A percentile compares a stretch with the other conserved stretches of the same genome.
Evolutionary conservation across 345 rosid species (phyloP).

Genomic region (Linum tenue): DNA sequence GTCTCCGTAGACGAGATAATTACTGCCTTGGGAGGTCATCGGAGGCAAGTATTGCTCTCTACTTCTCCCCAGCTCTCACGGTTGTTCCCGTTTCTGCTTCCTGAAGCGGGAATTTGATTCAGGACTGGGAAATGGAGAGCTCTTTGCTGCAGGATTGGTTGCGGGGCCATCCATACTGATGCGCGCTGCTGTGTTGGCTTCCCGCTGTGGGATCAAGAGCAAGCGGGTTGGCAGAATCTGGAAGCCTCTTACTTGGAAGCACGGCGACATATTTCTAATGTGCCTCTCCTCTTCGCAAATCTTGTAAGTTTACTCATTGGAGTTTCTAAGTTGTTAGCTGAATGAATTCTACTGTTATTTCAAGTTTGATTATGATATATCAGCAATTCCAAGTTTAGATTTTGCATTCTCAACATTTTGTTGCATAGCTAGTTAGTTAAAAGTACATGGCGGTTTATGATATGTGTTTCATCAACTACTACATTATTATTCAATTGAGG

Average conservation of each 20-base stretch:
- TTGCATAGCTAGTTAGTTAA: too few relatives aligned
- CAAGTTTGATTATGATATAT: too few relatives aligned
- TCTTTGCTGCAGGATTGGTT: conserved; percentile 71
- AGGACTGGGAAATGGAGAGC: conserved; percentile 94
- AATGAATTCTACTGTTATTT: too few relatives aligned
- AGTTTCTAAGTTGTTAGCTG: neutral
- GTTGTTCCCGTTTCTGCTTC: conserved; percentile 4
- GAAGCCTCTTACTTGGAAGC: conserved; percentile 97
- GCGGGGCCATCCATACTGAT: conserved; percentile 93
- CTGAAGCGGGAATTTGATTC: neutral
- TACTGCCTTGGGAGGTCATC: conserved; percentile 59
- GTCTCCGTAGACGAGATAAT: conserved; percentile 74
- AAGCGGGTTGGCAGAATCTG: conserved; percentile 63
- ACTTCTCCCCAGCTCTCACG: neutral
- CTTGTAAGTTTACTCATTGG: conserved; percentile 42
- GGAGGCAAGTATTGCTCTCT: conserved; percentile 35
- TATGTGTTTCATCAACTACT: too few relatives aligned
- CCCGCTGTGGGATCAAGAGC: conserved; percentile 91
- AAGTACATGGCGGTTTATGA: too few relatives aligned
- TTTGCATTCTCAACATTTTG: too few relatives aligned
- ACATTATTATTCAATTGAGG: too few relatives aligned
- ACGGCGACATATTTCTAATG: conserved; percentile 89
- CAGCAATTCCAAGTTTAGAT: neutral
- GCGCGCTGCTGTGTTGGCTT: conserved; percentile 89
- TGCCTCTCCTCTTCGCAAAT: conserved; percentile 92